phyloP scores from a whole-genome alignment of 2,329 filamentous ascomycete species.

The Neospermospora avenae region DNA sequence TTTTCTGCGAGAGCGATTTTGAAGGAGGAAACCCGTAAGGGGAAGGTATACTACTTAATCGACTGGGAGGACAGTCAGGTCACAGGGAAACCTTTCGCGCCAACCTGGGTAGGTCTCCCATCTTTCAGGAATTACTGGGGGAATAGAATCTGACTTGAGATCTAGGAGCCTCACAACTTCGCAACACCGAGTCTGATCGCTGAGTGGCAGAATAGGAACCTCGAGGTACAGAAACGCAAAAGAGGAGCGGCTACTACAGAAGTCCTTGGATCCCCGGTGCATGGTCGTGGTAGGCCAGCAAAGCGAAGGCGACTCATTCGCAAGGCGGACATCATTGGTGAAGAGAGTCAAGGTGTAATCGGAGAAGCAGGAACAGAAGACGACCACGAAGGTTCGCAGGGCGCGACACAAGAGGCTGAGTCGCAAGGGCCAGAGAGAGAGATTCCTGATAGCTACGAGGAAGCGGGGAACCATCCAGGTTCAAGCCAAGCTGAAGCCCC shows the following conservation, averaged over 20 bases:
- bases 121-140: background rate
- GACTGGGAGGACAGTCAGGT: conserved; percentile 53
- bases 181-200: background rate
- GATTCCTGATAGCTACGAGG: conserved; percentile 31
- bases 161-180: conserved; percentile 7
- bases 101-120: conserved; percentile 47
- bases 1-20: background rate
- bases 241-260: background rate
- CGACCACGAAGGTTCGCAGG: conserved; percentile 12
- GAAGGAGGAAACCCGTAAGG: background rate
- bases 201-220: conserved; percentile 8
- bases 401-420: conserved; percentile 11
- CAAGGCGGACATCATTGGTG: background rate
- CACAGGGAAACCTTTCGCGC: conserved; percentile 46
- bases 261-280: background rate
- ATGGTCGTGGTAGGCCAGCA: conserved; percentile 19
- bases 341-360: background rate
- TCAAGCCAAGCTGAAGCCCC: background rate
- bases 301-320: conserved; percentile 19
- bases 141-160: background rate
- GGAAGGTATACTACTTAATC: conserved; percentile 42
- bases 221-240: no score
- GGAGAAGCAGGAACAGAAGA: background rate
- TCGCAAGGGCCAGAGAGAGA: conserved; percentile 8
- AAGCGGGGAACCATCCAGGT: conserved; percentile 6